Evolutionary conservation across 345 rosid species (phyloP).

Genomic region (Triadica sebifera): DNA sequence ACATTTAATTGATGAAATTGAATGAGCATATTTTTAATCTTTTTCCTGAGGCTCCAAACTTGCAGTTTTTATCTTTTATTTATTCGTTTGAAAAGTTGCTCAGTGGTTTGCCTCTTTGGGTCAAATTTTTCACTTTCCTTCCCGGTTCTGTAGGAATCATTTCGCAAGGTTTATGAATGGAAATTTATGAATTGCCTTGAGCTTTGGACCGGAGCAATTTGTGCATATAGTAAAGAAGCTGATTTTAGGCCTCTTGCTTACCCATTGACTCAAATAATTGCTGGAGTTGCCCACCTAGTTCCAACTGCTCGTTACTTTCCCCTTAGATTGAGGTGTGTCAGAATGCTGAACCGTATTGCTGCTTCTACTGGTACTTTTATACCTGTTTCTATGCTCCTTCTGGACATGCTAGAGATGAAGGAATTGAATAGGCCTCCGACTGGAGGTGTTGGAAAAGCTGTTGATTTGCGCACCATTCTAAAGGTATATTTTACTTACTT

Average conservation of each 20-base stretch:
- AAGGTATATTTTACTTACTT: constrained; percentile 48
- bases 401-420: constrained; percentile 99
- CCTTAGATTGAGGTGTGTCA: constrained; percentile 81
- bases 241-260: constrained; percentile 85
- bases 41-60: background rate
- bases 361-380: constrained; percentile 71
- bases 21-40: background rate
- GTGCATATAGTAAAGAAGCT: constrained; percentile 63
- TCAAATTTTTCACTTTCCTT: background rate
- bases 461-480: constrained; percentile 63
- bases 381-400: constrained; percentile 83
- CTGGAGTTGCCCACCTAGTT: constrained; percentile 88
- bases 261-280: constrained; percentile 80
- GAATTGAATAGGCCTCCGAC: constrained; percentile 76
- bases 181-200: constrained; percentile 92
- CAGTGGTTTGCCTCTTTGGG: background rate
- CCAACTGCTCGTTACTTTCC: constrained; percentile 93
- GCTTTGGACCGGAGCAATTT: constrained; percentile 96
- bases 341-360: constrained; percentile 87
- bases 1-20: background rate
- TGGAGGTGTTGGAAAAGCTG: constrained; percentile 87
- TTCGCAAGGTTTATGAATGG: constrained; percentile 94
- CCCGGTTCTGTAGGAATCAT: constrained; percentile 60
- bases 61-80: no score
- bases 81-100: constrained; percentile 1